These are phyloP conservation scores for Yarrowia sp. DNA, from an alignment of 805 yeast genomes.

Conservation along the genomic window DNA sequence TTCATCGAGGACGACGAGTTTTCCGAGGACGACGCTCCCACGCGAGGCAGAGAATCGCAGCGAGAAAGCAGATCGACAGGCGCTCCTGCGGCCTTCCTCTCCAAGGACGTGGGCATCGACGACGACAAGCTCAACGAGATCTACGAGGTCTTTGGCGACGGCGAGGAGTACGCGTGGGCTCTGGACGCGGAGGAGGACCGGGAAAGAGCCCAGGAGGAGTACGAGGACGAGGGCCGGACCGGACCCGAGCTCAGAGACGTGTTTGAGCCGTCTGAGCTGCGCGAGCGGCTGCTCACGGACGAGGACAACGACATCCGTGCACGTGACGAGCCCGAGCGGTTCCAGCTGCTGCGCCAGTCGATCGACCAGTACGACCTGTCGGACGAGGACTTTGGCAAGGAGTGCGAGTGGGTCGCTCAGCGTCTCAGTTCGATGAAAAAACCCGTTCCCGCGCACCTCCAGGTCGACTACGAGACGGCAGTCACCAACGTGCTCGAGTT, in stretches of 20 bases:
- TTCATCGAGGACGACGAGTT: slow-evolving; percentile 97
- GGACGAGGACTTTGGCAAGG: slow-evolving; percentile 65
- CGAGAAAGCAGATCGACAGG: slow-evolving; percentile 23
- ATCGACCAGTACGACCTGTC: slow-evolving; percentile 62
- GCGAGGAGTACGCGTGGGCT: slow-evolving; percentile 98
- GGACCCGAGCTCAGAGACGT: slow-evolving; percentile 73
- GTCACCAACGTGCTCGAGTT: slow-evolving; percentile 68
- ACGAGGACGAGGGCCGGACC: slow-evolving; percentile 42
- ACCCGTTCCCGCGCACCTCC: slow-evolving; percentile 32
- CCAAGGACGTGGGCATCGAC: slow-evolving; percentile 54
- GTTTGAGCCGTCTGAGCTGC: slow-evolving; percentile 90
- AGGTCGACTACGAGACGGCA: slow-evolving; percentile 54
- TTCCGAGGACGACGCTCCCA: slow-evolving; percentile 50
- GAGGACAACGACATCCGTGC: slow-evolving; percentile 85
- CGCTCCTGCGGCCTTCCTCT: slow-evolving; percentile 33
- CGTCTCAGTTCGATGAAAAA: slow-evolving; percentile 36
- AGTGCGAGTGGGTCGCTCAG: slow-evolving; percentile 74
- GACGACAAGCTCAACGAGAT: slow-evolving; percentile 90
- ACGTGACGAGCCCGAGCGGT: slow-evolving; percentile 90
- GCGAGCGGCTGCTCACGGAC: slow-evolving; percentile 86
- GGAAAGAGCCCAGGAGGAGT: slow-evolving; percentile 42
- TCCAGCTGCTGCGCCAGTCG: slow-evolving; percentile 68
- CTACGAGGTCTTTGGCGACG: slow-evolving; percentile 94
- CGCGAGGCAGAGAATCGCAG: not conserved
- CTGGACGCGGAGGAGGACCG: slow-evolving; percentile 78